phyloP scores from a whole-genome alignment of 192 early-diverging fungal genomes.

The Linnemannia exigua region DNA sequence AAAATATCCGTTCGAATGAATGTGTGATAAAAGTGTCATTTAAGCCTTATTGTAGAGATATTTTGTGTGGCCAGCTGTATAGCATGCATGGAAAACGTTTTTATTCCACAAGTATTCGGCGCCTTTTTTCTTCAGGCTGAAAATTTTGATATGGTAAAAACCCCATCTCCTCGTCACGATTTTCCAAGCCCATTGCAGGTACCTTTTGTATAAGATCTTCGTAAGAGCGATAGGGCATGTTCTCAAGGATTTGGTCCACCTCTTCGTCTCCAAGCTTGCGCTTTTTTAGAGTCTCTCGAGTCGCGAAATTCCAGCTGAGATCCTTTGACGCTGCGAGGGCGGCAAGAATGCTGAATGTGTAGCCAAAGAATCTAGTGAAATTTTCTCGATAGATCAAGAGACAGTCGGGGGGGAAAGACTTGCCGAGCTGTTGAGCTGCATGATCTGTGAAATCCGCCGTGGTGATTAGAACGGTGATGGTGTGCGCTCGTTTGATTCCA shows the following conservation, averaged over 20 bases:
- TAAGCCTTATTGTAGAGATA: too few species aligned
- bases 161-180: slow-evolving; percentile 9
- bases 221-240: slow-evolving; percentile 21
- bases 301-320: slow-evolving; percentile 18
- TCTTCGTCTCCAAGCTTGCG: slow-evolving; percentile 5
- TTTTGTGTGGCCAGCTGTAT: too few species aligned
- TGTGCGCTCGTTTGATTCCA: slow-evolving; percentile 12
- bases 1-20: too few species aligned
- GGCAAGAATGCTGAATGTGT: slow-evolving; percentile 9
- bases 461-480: slow-evolving; percentile 22
- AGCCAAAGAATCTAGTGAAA: slow-evolving; percentile 14
- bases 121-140: slow-evolving; percentile 6
- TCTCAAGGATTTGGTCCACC: neutral
- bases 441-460: slow-evolving; percentile 1
- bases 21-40: too few species aligned
- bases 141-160: slow-evolving; percentile 11
- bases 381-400: slow-evolving; percentile 14
- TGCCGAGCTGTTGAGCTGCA: slow-evolving; percentile 4
- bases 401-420: slow-evolving; percentile 9
- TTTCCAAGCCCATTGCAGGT: slow-evolving; percentile 6
- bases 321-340: slow-evolving; percentile 13
- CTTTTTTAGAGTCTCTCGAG: slow-evolving; percentile 16
- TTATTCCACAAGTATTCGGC: neutral
- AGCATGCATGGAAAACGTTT: too few species aligned
- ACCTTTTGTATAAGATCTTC: slow-evolving; percentile 23